Conservation (phyloP, 1,139 yeast species). For the Petasospora fabianii region DNA sequence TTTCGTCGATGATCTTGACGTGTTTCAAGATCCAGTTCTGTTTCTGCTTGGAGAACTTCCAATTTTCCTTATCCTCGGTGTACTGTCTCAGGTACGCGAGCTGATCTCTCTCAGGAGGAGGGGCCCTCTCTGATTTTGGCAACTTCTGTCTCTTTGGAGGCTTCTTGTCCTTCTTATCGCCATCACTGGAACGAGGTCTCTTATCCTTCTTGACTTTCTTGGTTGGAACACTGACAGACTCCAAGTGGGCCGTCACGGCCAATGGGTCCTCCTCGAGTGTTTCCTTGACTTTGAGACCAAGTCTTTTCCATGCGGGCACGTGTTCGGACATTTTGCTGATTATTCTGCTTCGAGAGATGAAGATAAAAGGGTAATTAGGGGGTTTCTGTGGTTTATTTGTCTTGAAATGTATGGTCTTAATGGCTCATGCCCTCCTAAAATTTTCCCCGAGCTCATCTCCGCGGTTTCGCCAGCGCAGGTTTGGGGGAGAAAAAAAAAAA, state of each 20-base stretch:
- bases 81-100: constrained; percentile 69
- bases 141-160: constrained; percentile 73
- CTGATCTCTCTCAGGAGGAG: constrained; percentile 83
- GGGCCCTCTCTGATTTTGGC: constrained; percentile 68
- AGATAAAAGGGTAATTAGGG: not conserved
- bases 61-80: constrained; percentile 52
- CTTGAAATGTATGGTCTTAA: not conserved
- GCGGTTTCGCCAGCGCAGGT: too few relatives aligned
- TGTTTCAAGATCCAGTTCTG: constrained; percentile 89
- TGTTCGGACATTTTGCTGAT: constrained; percentile 33
- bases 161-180: constrained; percentile 36
- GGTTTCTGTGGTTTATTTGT: not conserved
- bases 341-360: too few relatives aligned
- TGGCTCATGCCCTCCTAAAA: too few relatives aligned
- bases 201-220: constrained; percentile 46
- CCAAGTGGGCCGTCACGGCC: constrained; percentile 40
- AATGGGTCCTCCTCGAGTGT: constrained; percentile 33
- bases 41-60: constrained; percentile 94
- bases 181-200: constrained; percentile 27
- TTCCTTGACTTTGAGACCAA: constrained; percentile 50
- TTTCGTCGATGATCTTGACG: constrained; percentile 49
- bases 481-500: too few relatives aligned
- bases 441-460: constrained; percentile 5
- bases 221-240: constrained; percentile 43
- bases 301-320: constrained; percentile 88